These are phyloP conservation scores for Elsinoe necatrix DNA, from an alignment of 2,329 filamentous ascomycete species.

Conservation along the genomic window DNA sequence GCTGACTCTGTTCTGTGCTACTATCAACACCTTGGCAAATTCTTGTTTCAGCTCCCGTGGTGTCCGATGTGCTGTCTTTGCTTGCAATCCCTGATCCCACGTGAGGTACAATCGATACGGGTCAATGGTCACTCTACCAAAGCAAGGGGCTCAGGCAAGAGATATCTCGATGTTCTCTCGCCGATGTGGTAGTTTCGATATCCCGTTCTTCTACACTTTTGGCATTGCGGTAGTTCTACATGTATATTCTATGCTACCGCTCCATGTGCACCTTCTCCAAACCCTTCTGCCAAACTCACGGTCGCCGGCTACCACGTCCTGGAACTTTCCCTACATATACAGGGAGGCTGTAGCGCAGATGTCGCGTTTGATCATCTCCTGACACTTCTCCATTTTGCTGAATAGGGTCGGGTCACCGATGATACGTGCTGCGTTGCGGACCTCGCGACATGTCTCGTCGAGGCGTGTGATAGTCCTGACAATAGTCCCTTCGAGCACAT, in stretches of 20 bases:
- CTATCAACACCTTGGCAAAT: not conserved
- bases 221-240: no score
- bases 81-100: not conserved
- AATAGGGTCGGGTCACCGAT: constrained; percentile 91
- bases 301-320: not conserved
- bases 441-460: constrained; percentile 93
- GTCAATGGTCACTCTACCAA: not conserved
- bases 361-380: constrained; percentile 96
- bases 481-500: constrained; percentile 95
- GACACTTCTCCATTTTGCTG: constrained; percentile 92
- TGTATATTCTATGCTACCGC: no score
- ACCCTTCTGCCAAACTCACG: not conserved
- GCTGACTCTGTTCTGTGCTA: not conserved
- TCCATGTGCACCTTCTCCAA: not conserved
- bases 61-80: not conserved
- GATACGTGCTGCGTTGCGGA: constrained; percentile 92
- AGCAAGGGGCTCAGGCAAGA: not conserved
- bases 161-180: no score
- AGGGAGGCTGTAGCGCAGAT: constrained; percentile 83
- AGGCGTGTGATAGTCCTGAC: constrained; percentile 87
- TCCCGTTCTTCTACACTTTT: not conserved
- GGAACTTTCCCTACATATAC: constrained; percentile 60
- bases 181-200: not conserved
- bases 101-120: not conserved
- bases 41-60: not conserved